Evolutionary conservation across 331 rosid genomes (phyloP).

Genomic region (Quercus phellos): DNA sequence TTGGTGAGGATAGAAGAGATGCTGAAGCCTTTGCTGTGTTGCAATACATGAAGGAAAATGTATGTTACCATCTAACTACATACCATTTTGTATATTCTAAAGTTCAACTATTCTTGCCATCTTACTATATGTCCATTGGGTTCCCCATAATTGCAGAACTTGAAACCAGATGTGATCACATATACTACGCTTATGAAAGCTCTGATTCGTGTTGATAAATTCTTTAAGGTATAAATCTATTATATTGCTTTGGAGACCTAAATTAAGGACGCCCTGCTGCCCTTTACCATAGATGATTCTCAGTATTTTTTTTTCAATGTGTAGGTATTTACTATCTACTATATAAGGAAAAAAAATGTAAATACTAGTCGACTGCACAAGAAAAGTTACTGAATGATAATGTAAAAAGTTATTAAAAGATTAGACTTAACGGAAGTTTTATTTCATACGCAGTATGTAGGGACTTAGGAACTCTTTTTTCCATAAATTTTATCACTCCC

Average conservation of each 20-base stretch:
- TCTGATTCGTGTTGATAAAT: slow-evolving; percentile 79
- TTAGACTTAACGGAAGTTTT: neutral
- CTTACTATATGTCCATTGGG: slow-evolving; percentile 12
- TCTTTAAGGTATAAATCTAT: slow-evolving; percentile 50
- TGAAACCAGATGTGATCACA: slow-evolving; percentile 89
- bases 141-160: slow-evolving; percentile 51
- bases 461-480: neutral
- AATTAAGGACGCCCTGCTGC: neutral
- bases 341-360: neutral
- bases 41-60: slow-evolving; percentile 91
- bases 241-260: neutral
- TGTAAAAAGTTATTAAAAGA: neutral
- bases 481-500: neutral
- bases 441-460: neutral
- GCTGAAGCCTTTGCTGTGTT: slow-evolving; percentile 93
- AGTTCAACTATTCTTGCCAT: neutral
- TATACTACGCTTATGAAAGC: slow-evolving; percentile 96
- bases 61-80: slow-evolving; percentile 13
- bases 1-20: slow-evolving; percentile 92
- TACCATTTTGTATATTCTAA: neutral
- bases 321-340: neutral
- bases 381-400: neutral
- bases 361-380: neutral
- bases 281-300: neutral
- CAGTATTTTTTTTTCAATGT: neutral